Evolutionary conservation across 306 rosid species (phyloP).

Genomic region (Carpinus fangiana): DNA sequence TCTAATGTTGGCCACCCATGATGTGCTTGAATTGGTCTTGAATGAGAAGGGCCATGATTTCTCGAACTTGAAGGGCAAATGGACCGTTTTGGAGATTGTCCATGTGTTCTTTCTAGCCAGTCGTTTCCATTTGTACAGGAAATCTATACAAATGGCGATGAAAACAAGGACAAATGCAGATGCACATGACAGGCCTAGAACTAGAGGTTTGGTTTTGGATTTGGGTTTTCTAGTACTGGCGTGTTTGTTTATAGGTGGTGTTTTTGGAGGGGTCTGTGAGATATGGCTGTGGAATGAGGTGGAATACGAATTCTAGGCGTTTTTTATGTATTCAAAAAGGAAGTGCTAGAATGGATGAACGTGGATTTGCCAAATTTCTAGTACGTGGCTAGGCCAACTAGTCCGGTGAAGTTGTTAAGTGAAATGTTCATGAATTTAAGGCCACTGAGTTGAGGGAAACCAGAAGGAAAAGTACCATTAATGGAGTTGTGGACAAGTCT

Average conservation of each 20-base stretch:
- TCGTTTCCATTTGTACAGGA: constrained; percentile 41
- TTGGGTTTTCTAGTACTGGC: constrained; percentile 14
- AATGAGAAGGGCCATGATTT: constrained; percentile 73
- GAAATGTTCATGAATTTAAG: constrained; percentile 68
- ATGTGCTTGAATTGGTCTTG: constrained; percentile 83
- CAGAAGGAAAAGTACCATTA: constrained; percentile 73
- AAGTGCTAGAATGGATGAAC: constrained; percentile 56
- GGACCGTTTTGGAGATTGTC: constrained; percentile 82
- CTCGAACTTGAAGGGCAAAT: constrained; percentile 54
- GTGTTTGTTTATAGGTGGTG: constrained; percentile 22
- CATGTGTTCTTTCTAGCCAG: constrained; percentile 57
- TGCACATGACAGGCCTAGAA: constrained; percentile 27
- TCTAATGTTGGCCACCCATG: constrained; percentile 84
- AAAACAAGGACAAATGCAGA: constrained; percentile 33
- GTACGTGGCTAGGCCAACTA: constrained; percentile 18
- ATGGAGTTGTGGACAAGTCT: constrained; percentile 38
- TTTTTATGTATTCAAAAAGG: constrained; percentile 31
- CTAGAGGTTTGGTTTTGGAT: constrained; percentile 27
- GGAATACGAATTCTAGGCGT: constrained; percentile 20
- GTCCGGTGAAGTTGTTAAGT: constrained; percentile 51
- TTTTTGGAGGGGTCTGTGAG: constrained; percentile 11
- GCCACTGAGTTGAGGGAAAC: constrained; percentile 59
- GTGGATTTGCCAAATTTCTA: constrained; percentile 56
- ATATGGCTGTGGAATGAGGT: constrained; percentile 19
- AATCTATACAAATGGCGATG: constrained; percentile 17